These are phyloP conservation scores for Paraphoma sp. DNA, from an alignment of 2,329 filamentous ascomycete genomes.

Conservation along the genomic window DNA sequence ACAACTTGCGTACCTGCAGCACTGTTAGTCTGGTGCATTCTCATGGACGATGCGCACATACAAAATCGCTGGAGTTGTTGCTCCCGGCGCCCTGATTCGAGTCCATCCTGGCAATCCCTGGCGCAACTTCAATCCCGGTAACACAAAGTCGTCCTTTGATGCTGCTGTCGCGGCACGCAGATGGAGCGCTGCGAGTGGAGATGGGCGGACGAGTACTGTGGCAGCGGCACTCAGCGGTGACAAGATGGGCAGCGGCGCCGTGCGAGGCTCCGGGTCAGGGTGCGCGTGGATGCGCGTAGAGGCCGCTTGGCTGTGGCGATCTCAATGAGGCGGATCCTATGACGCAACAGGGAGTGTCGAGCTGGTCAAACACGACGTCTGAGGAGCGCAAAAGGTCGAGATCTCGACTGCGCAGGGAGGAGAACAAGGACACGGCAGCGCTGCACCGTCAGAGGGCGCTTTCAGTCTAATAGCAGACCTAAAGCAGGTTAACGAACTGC, in stretches of 20 bases:
- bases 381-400: constrained; percentile 23
- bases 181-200: neutral
- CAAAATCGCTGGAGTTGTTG: constrained; percentile 95
- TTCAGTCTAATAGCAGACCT: constrained; percentile 33
- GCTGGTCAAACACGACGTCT: constrained; percentile 22
- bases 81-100: constrained; percentile 51
- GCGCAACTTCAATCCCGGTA: neutral
- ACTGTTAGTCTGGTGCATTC: constrained; percentile 23
- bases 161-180: constrained; percentile 12
- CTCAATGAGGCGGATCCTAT: constrained; percentile 19
- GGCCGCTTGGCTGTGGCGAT: constrained; percentile 15
- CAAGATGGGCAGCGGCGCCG: constrained; percentile 11
- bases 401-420: constrained; percentile 33
- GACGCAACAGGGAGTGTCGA: constrained; percentile 30
- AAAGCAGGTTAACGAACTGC: constrained; percentile 33
- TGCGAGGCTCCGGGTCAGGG: constrained; percentile 19
- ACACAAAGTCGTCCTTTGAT: neutral
- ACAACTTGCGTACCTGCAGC: constrained; percentile 89
- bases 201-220: neutral
- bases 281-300: constrained; percentile 11
- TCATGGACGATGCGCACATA: constrained; percentile 59
- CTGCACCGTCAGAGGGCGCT: constrained; percentile 27
- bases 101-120: constrained; percentile 34
- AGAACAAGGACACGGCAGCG: constrained; percentile 32
- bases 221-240: neutral